These are phyloP conservation scores for Cladosporium sp. DNA, from an alignment of 2,329 filamentous ascomycete genomes.

Conservation along the genomic window DNA sequence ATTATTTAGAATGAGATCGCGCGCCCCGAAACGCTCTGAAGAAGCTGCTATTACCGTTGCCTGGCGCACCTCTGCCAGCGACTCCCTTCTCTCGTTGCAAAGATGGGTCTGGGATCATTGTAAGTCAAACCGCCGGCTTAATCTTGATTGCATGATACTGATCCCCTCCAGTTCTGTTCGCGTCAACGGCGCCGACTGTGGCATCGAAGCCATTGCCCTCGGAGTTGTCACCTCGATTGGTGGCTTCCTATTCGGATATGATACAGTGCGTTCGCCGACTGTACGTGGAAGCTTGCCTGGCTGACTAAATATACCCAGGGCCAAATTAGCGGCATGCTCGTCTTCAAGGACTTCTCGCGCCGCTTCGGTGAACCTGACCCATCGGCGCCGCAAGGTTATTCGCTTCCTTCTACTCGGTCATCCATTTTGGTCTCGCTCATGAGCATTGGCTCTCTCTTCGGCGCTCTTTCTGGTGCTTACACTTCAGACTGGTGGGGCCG, in stretches of 20 bases:
- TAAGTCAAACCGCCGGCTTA: neutral
- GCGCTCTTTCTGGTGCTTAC: constrained; percentile 1
- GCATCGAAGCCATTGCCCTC: constrained; percentile 5
- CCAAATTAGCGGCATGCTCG: constrained; percentile 5
- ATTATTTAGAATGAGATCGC: neutral
- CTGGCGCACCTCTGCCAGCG: neutral
- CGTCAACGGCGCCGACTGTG: constrained; percentile 8
- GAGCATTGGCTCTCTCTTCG: constrained; percentile 7
- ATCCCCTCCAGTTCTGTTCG: neutral
- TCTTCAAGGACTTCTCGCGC: constrained; percentile 5
- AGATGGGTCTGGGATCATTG: constrained; percentile 10
- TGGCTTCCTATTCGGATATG: constrained; percentile 8
- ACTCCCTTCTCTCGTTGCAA: neutral
- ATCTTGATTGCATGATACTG: neutral
- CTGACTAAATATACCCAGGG: neutral
- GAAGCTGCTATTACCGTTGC: neutral
- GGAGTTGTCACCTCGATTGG: constrained; percentile 5
- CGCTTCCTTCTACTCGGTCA: neutral
- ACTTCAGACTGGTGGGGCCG: constrained; percentile 3
- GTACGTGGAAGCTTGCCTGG: neutral
- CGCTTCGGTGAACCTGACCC: constrained; percentile 1
- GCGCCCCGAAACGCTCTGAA: neutral
- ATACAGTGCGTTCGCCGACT: neutral
- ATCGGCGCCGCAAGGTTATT: neutral
- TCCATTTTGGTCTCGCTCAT: constrained; percentile 8